Evolutionary conservation across 805 yeast species (phyloP).

Genomic region (Soucietia sequanensis): DNA sequence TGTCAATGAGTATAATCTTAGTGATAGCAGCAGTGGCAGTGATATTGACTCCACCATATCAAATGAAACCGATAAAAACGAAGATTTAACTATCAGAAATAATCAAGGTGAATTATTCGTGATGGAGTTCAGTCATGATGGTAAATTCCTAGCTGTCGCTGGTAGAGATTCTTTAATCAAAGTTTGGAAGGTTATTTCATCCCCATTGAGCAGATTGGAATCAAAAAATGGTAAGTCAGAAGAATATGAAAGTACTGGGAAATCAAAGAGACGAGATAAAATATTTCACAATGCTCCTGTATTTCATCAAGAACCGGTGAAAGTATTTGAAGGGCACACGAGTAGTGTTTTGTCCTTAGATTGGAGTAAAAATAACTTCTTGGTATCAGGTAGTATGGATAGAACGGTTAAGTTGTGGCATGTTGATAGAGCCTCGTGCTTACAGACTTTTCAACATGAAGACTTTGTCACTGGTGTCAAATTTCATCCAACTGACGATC

Average conservation of each 20-base stretch:
- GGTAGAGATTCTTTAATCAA: constrained; percentile 70
- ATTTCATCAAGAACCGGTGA: constrained; percentile 64
- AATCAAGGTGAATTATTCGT: constrained; percentile 60
- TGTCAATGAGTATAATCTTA: not conserved
- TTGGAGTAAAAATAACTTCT: constrained; percentile 86
- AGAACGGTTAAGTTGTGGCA: constrained; percentile 85
- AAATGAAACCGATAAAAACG: not conserved
- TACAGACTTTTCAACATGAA: constrained; percentile 66
- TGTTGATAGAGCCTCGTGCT: constrained; percentile 59
- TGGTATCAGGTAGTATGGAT: constrained; percentile 82
- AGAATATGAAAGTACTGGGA: constrained; percentile 6
- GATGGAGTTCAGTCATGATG: constrained; percentile 73
- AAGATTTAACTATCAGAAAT: constrained; percentile 1
- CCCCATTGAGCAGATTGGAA: constrained; percentile 66
- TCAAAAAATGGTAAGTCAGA: constrained; percentile 21
- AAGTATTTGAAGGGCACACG: constrained; percentile 63
- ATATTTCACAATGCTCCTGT: constrained; percentile 64
- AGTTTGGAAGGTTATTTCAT: constrained; percentile 78
- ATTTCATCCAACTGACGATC: constrained; percentile 83
- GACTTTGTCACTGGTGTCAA: constrained; percentile 79
- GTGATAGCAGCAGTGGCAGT: not conserved
- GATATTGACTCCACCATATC: constrained; percentile 2
- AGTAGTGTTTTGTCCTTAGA: constrained; percentile 71
- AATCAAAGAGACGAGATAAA: constrained; percentile 12
- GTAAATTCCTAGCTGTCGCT: constrained; percentile 79